phyloP scores from a whole-genome alignment of 2,329 filamentous ascomycete genomes.

The Colletotrichum sp. region DNA sequence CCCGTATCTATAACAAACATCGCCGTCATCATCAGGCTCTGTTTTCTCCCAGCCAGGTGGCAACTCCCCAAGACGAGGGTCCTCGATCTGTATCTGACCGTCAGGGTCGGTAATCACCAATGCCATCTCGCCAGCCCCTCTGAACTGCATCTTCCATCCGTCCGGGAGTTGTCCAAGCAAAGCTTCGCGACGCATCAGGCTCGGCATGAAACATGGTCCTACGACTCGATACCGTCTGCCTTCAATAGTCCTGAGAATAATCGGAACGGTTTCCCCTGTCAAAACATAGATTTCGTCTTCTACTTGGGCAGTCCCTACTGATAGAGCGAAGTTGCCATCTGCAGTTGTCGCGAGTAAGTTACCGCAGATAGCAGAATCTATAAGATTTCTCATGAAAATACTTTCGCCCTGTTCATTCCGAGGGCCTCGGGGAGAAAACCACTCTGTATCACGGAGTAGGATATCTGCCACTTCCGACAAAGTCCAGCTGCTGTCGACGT shows the following conservation, averaged over 20 bases:
- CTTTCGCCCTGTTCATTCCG: rapidly evolving
- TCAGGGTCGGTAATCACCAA: neutral
- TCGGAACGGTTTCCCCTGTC: rapidly evolving
- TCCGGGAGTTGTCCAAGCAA: neutral
- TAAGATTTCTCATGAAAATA: rapidly evolving
- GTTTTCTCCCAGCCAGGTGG: rapidly evolving
- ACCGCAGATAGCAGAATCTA: rapidly evolving
- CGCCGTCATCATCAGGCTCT: too few species aligned
- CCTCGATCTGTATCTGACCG: neutral
- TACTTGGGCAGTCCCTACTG: rapidly evolving
- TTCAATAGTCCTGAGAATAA: rapidly evolving
- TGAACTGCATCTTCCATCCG: neutral
- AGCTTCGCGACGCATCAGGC: neutral
- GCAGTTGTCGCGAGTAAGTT: neutral
- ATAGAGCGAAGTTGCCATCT: rapidly evolving
- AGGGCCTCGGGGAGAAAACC: rapidly evolving
- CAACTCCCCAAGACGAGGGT: neutral
- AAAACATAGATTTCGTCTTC: rapidly evolving
- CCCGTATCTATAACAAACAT: too few species aligned
- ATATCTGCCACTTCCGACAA: rapidly evolving
- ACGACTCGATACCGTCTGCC: neutral
- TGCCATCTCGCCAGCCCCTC: rapidly evolving
- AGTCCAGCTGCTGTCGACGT: rapidly evolving
- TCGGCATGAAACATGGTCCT: neutral
- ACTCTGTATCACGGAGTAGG: rapidly evolving